Evolutionary conservation across 148 eudicot genomes (phyloP).

Genomic region (Dianthus caryophyllus): DNA sequence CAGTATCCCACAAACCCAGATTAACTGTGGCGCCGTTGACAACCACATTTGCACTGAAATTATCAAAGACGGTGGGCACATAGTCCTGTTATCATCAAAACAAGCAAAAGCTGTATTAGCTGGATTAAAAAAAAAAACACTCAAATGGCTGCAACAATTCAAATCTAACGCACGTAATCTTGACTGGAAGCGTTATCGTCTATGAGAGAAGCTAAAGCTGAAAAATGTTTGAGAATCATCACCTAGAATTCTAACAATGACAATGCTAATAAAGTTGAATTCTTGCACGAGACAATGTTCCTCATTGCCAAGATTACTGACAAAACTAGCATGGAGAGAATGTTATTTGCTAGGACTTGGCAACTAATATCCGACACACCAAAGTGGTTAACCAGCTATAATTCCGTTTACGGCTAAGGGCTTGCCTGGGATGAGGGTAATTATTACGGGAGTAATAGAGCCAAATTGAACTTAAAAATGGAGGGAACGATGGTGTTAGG

Average conservation of each 20-base stretch:
- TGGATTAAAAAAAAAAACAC: background rate
- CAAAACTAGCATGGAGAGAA: background rate
- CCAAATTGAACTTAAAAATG: too few species aligned
- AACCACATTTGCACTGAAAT: conserved; percentile 98
- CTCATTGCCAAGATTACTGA: background rate
- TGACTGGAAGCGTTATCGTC: background rate
- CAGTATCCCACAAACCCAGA: conserved; percentile 97
- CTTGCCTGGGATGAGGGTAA: too few species aligned
- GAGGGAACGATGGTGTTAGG: too few species aligned
- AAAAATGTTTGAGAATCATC: too few species aligned
- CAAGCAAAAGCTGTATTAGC: background rate
- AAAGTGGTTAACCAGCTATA: too few species aligned
- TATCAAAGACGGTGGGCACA: conserved; percentile 98
- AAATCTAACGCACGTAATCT: background rate
- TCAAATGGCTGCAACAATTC: background rate
- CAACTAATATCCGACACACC: background rate
- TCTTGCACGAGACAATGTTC: background rate
- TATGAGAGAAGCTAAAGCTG: too few species aligned
- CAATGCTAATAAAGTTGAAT: background rate
- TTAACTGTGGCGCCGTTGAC: conserved; percentile 88
- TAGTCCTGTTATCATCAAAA: conserved; percentile 65
- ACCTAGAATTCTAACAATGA: background rate
- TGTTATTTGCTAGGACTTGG: background rate
- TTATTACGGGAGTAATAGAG: too few species aligned
- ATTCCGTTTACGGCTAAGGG: too few species aligned